These are phyloP conservation scores for Suillus sp. DNA, from an alignment of 768 basidiomycete genomes.

Conservation along the genomic window DNA sequence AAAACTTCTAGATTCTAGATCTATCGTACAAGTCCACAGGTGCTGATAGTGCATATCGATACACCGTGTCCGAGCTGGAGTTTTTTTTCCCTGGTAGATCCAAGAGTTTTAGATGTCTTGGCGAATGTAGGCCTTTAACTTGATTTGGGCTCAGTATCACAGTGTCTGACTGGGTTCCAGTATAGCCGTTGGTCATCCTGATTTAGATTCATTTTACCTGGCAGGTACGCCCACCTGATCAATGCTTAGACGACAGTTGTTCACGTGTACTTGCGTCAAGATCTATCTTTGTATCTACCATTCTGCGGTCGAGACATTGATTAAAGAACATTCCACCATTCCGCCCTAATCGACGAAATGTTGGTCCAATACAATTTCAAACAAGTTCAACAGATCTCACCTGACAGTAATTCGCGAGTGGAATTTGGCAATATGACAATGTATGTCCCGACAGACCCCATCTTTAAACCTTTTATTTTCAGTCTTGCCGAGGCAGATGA, in stretches of 20 bases:
- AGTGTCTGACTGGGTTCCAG: background rate
- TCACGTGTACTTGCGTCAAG: background rate
- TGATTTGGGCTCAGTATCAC: background rate
- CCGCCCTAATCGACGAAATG: background rate
- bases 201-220: background rate
- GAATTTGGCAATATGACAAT: background rate
- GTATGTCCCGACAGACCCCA: background rate
- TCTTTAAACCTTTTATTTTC: background rate
- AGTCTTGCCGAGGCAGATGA: background rate
- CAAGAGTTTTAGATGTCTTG: background rate
- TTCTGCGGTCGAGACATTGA: background rate
- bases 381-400: background rate
- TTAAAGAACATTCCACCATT: background rate
- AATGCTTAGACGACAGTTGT: background rate
- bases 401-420: background rate
- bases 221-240: background rate
- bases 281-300: background rate
- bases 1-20: background rate
- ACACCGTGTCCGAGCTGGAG: background rate
- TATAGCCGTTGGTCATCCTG: background rate
- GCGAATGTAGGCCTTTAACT: background rate
- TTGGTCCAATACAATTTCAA: too few relatives aligned
- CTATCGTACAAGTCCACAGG: background rate
- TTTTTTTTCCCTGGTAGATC: background rate
- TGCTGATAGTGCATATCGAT: background rate